Evolutionary conservation across 2,329 filamentous ascomycete species (phyloP).

Genomic region (Aspergillus terreus): DNA sequence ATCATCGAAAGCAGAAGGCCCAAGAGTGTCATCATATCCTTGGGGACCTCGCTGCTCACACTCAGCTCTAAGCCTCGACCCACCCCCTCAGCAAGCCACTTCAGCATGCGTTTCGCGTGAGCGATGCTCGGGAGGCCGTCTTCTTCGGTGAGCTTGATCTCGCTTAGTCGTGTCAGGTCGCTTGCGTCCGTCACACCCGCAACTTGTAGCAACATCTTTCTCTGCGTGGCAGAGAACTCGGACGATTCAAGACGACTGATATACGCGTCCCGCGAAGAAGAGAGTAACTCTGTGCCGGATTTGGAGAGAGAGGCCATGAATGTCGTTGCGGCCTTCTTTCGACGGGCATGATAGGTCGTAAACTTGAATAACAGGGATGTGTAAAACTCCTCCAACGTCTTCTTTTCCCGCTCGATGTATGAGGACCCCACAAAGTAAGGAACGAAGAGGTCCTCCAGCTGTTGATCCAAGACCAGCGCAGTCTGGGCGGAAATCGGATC

Average conservation of each 20-base stretch:
- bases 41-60: conserved; percentile 81
- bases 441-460: conserved; percentile 63
- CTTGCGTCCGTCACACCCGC: conserved; percentile 71
- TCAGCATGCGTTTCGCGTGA: conserved; percentile 97
- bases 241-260: conserved; percentile 84
- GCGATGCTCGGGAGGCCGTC: conserved; percentile 77
- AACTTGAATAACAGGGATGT: conserved; percentile 94
- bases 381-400: conserved; percentile 73
- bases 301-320: conserved; percentile 92
- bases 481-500: conserved; percentile 86
- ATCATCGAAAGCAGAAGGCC: conserved; percentile 80
- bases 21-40: conserved; percentile 83
- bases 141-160: conserved; percentile 86
- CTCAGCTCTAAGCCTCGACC: conserved; percentile 88
- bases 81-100: conserved; percentile 94
- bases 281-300: conserved; percentile 81
- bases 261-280: conserved; percentile 86
- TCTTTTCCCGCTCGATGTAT: conserved; percentile 63
- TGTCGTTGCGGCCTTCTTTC: conserved; percentile 83
- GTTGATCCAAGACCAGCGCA: conserved; percentile 65
- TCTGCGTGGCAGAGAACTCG: conserved; percentile 82
- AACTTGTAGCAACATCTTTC: conserved; percentile 82
- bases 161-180: conserved; percentile 67
- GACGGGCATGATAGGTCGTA: conserved; percentile 76
- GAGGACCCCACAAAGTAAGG: conserved; percentile 63